These are phyloP conservation scores for Raffaelea deltoideospora DNA, from an alignment of 2,329 filamentous ascomycete species.

Conservation along the genomic window DNA sequence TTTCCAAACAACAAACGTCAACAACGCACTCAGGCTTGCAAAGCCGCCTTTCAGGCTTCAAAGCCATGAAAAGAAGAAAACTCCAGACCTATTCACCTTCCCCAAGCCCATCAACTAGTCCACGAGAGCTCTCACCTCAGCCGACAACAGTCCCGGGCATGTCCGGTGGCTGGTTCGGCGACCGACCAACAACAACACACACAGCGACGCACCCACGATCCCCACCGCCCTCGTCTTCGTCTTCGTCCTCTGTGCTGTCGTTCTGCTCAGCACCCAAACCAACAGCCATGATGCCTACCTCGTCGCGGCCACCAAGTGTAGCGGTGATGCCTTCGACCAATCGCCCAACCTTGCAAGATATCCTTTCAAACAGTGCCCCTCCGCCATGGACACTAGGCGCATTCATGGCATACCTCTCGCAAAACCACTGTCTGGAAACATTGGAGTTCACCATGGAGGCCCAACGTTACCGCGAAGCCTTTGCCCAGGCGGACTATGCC, in stretches of 20 bases:
- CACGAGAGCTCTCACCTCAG: slow-evolving; percentile 25
- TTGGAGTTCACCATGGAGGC: slow-evolving; percentile 94
- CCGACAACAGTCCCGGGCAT: slow-evolving; percentile 24
- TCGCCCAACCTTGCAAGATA: slow-evolving; percentile 65
- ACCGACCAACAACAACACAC: slow-evolving; percentile 5
- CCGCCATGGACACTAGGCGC: slow-evolving; percentile 82
- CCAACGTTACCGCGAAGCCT: slow-evolving; percentile 58
- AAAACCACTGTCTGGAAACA: slow-evolving; percentile 93
- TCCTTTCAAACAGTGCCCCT: slow-evolving; percentile 71
- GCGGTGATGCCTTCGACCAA: slow-evolving; percentile 25
- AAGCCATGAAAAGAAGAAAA: slow-evolving; percentile 19
- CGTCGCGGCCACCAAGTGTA: slow-evolving; percentile 33
- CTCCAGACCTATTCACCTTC: slow-evolving; percentile 25
- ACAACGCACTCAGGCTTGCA: too few relatives aligned
- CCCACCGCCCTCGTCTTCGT: not conserved
- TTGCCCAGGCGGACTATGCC: slow-evolving; percentile 26
- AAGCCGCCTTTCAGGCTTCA: too few relatives aligned
- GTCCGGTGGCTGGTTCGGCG: slow-evolving; percentile 24
- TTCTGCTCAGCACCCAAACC: not conserved
- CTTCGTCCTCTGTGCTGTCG: not conserved
- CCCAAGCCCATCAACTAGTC: slow-evolving; percentile 21
- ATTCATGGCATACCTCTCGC: slow-evolving; percentile 92
- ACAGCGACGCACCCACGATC: not conserved
- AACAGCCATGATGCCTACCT: slow-evolving; percentile 22
- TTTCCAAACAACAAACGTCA: not conserved